phyloP scores from a whole-genome alignment of 129 eudicot genomes.

The Gnaphalium uliginosum region DNA sequence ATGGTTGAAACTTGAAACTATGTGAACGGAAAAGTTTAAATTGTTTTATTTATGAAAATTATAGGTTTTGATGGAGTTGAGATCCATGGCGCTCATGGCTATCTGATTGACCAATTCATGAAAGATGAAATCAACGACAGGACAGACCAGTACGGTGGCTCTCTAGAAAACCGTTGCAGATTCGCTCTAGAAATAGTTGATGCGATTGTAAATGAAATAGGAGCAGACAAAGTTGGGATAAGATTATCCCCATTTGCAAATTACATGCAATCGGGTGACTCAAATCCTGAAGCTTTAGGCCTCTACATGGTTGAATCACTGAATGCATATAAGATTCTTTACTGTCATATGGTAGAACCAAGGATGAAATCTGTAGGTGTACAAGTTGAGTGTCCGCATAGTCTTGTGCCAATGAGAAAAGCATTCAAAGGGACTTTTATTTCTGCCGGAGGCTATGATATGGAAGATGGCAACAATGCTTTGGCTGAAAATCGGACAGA shows the following conservation, averaged over 20 bases:
- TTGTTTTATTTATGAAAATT: background rate
- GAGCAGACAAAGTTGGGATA: constrained; percentile 39
- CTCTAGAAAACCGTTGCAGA: constrained; percentile 45
- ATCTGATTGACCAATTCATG: constrained; percentile 28
- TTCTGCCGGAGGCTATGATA: background rate
- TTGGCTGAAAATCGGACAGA: background rate
- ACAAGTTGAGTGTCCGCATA: background rate
- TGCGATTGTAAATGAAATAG: constrained; percentile 35
- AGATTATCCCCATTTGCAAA: constrained; percentile 39
- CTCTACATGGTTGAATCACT: constrained; percentile 38
- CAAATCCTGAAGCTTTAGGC: constrained; percentile 46
- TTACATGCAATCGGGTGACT: constrained; percentile 34
- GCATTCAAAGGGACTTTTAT: background rate
- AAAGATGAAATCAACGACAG: constrained; percentile 36
- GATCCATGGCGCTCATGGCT: constrained; percentile 37
- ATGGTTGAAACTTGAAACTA: too few relatives aligned
- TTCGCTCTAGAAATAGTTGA: background rate
- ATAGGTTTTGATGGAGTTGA: constrained; percentile 28
- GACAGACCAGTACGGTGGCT: constrained; percentile 46
- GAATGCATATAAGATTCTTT: constrained; percentile 21
- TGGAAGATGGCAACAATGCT: background rate
- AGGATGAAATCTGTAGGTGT: constrained; percentile 33
- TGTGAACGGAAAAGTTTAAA: too few relatives aligned
- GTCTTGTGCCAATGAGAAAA: constrained; percentile 32
- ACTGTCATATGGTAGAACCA: constrained; percentile 38